Evolutionary conservation across 768 basidiomycete species (phyloP).

Genomic region (Cystofilobasidium capitatum): DNA sequence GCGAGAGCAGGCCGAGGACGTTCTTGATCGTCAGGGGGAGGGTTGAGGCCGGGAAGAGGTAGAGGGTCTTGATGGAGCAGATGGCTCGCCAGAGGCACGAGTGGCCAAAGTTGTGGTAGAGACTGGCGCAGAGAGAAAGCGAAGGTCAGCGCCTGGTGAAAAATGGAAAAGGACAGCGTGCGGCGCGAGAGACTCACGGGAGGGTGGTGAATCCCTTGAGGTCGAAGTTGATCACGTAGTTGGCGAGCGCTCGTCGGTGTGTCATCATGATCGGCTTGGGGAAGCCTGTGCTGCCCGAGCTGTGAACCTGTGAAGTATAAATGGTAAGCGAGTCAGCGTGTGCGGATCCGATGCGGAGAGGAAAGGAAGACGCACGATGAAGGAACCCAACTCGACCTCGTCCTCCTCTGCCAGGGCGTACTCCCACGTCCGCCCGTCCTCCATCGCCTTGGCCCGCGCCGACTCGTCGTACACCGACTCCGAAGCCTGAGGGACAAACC

Average conservation of each 20-base stretch:
- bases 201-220: slow-evolving; percentile 44
- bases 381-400: slow-evolving; percentile 38
- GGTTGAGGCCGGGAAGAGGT: slow-evolving; percentile 45
- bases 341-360: neutral
- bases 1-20: slow-evolving; percentile 42
- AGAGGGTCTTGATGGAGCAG: slow-evolving; percentile 43
- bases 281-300: slow-evolving; percentile 45
- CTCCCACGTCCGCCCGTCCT: slow-evolving; percentile 13
- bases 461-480: slow-evolving; percentile 6
- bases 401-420: slow-evolving; percentile 37
- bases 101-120: slow-evolving; percentile 31
- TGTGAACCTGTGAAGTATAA: slow-evolving; percentile 38
- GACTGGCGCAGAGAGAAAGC: neutral
- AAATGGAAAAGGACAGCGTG: neutral
- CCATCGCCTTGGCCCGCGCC: slow-evolving; percentile 6
- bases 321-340: neutral
- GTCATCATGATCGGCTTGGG: slow-evolving; percentile 41
- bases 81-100: slow-evolving; percentile 36
- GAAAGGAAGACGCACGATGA: slow-evolving; percentile 33
- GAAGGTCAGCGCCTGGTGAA: neutral
- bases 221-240: slow-evolving; percentile 41
- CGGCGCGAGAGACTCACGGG: slow-evolving; percentile 45
- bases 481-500: slow-evolving; percentile 6
- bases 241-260: slow-evolving; percentile 40
- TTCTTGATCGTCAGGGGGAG: slow-evolving; percentile 47